phyloP scores from a whole-genome alignment of 495 filamentous ascomycete genomes.

The Pseudevernia furfuracea region DNA sequence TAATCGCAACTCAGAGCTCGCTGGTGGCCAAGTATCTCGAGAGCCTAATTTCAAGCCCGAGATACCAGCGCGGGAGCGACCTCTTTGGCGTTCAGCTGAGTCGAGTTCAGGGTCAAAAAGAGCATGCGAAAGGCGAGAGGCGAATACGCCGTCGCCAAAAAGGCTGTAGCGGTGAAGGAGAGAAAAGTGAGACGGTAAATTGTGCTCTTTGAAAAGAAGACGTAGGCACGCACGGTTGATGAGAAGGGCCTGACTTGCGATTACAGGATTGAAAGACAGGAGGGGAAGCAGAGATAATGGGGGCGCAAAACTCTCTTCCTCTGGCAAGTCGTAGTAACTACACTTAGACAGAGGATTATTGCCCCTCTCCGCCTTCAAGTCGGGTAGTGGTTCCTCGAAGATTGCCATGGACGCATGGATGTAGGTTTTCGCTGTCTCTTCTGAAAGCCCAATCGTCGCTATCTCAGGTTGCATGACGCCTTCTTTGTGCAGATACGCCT shows the following conservation, averaged over 20 bases:
- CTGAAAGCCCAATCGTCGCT: slow-evolving; percentile 43
- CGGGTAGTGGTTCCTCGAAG: slow-evolving; percentile 23
- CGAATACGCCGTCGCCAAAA: slow-evolving; percentile 75
- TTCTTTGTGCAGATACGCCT: slow-evolving; percentile 9
- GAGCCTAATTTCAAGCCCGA: slow-evolving; percentile 76
- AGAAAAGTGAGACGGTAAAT: slow-evolving; percentile 64
- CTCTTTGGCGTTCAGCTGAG: slow-evolving; percentile 63
- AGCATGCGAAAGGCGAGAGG: slow-evolving; percentile 66
- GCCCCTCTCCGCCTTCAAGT: not conserved
- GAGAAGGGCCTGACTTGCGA: slow-evolving; percentile 64
- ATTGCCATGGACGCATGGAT: slow-evolving; percentile 44
- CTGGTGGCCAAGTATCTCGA: slow-evolving; percentile 81
- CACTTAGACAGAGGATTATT: not conserved
- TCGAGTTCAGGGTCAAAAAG: slow-evolving; percentile 82
- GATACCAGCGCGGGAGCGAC: slow-evolving; percentile 59
- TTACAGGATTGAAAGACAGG: slow-evolving; percentile 66
- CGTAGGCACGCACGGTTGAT: slow-evolving; percentile 71
- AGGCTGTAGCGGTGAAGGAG: slow-evolving; percentile 76
- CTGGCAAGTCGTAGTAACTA: not conserved
- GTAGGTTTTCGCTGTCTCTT: slow-evolving; percentile 40
- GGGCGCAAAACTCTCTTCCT: slow-evolving; percentile 46
- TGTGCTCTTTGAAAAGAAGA: slow-evolving; percentile 68
- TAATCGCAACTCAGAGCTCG: slow-evolving; percentile 81
- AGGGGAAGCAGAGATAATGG: slow-evolving; percentile 63
- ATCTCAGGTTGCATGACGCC: slow-evolving; percentile 23